Evolutionary conservation across 208 protist genomes (phyloP).

Genomic region (Leishmania amazonensis): DNA sequence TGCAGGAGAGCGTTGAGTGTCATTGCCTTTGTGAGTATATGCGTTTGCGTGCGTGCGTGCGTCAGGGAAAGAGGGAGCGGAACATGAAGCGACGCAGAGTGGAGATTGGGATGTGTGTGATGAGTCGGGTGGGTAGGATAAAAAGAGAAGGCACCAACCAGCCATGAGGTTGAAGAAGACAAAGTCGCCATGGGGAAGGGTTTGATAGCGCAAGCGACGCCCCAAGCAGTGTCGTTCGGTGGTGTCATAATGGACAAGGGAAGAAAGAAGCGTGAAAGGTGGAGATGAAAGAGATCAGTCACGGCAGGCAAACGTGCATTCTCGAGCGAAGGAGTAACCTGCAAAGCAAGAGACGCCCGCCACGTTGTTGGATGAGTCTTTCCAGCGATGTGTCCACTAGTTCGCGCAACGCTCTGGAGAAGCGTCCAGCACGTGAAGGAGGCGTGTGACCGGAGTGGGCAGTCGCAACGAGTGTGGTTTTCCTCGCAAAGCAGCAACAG

Average conservation of each 20-base stretch:
- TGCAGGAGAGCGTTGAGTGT: not conserved
- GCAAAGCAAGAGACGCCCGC: not conserved
- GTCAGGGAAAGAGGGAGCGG: not conserved
- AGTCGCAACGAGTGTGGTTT: not conserved
- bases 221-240: not conserved
- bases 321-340: not conserved
- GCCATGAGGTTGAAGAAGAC: no score
- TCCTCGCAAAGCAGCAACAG: not conserved
- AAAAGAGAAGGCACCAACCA: not conserved
- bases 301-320: not conserved
- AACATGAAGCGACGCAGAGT: no score
- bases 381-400: not conserved
- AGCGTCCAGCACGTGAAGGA: not conserved
- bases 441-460: not conserved
- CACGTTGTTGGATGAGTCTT: not conserved
- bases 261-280: not conserved
- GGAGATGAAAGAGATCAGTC: not conserved
- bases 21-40: not conserved
- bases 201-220: not conserved
- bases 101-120: no score
- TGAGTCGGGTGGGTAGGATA: not conserved
- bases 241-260: not conserved
- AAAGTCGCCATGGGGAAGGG: not conserved
- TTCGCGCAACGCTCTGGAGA: not conserved
- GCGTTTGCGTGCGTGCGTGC: not conserved